Conservation (phyloP, 2,329 filamentous ascomycete genomes). For the Zasmidium citrigriseum region DNA sequence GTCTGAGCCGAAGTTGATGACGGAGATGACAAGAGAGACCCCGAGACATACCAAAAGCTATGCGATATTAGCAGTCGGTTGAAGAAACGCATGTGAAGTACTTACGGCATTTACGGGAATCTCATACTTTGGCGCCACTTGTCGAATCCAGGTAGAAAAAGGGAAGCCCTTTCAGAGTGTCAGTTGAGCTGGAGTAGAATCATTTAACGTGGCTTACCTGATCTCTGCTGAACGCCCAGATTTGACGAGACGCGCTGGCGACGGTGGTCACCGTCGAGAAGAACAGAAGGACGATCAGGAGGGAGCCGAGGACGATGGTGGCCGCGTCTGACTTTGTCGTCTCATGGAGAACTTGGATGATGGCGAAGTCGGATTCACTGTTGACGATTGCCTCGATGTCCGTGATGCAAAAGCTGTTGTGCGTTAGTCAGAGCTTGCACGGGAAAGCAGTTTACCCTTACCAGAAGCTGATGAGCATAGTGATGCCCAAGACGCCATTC, state of each 20-base stretch:
- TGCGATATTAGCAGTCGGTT: constrained; percentile 8
- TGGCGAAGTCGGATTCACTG: constrained; percentile 29
- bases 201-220: constrained; percentile 15
- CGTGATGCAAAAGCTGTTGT: constrained; percentile 32
- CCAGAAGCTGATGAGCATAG: constrained; percentile 42
- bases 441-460: constrained; percentile 16
- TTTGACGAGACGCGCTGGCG: constrained; percentile 35
- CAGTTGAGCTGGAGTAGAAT: background rate
- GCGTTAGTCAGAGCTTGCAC: constrained; percentile 6
- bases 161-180: constrained; percentile 30
- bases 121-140: constrained; percentile 32
- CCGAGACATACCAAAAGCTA: constrained; percentile 31
- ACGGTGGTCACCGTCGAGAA: constrained; percentile 39
- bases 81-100: background rate
- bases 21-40: constrained; percentile 38
- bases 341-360: constrained; percentile 34
- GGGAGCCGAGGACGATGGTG: constrained; percentile 32
- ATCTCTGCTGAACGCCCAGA: constrained; percentile 37
- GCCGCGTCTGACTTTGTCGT: constrained; percentile 32
- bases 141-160: constrained; percentile 36
- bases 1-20: constrained; percentile 46
- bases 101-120: constrained; percentile 36
- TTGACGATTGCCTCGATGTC: constrained; percentile 28
- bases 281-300: constrained; percentile 36
- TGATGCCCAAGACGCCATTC: constrained; percentile 36